Base-by-base conservation (phyloP, 78 protist species). In the Dictyostelium firmibasis region DNA sequence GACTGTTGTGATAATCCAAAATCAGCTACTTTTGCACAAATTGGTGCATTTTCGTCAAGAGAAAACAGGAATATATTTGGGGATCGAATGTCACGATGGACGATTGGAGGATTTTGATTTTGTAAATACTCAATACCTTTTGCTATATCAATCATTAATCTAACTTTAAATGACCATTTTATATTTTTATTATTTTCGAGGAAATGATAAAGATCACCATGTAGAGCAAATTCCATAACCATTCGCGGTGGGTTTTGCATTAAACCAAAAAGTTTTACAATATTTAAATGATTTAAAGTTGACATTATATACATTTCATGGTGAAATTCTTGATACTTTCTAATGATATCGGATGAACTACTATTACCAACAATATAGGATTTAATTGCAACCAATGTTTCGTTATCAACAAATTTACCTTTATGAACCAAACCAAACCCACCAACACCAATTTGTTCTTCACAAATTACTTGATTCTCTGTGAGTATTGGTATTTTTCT, bases 1-100 rank as follows among this genome's bases (percentile, higher is more conserved):
- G 94, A 89, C 76, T 89, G 94, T 81, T 89, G 86, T 27, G 77
- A 47, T 23, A 93, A 57, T 64, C 96, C 96, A 62, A 93, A 93
- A 76, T 93, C 96, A 3, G 96, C 96, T 16, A 93, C 81, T 60
- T 93, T 93, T 27, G 96, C 96, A 50, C 57, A 35, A 38, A 92
- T 91, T 3, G 86, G 83, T 5, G 96, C 83, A 67, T 76, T 81
- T 47, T 92, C 96, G 1, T 92, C 44, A 5, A 82, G 31, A 1
- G 96, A 83, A 16, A n/a, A 8, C 23, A 92, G 31, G 60, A 92
- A 84, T 31, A 92, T 84, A 33, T 92, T 92, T 38, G 96, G 96
- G 1, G 84, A 64, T 62, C 91, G 84, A 7, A 92, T n/a, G 78
- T 92, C 96, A 64, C 96, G 89, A 64, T 92, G 96, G 4, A 92